phyloP scores from a whole-genome alignment of 2,329 filamentous ascomycete genomes.

The Talaromyces sp. region DNA sequence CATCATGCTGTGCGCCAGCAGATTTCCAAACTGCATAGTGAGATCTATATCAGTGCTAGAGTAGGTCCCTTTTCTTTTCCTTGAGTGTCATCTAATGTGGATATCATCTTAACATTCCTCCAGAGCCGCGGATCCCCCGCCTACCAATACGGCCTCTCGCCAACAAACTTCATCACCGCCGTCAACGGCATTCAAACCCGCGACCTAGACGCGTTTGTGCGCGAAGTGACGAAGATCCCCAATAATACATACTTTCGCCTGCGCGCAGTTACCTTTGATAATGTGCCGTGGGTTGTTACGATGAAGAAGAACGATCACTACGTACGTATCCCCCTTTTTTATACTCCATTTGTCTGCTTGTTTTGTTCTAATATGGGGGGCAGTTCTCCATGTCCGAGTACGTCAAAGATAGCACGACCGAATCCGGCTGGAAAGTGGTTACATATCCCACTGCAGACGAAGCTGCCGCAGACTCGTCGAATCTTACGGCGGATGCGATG shows the following conservation, averaged over 20 bases:
- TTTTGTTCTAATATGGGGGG: slow-evolving; percentile 12
- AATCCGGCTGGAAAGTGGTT: slow-evolving; percentile 54
- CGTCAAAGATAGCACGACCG: slow-evolving; percentile 49
- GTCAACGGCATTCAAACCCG: slow-evolving; percentile 86
- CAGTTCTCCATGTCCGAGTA: slow-evolving; percentile 63
- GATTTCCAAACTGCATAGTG: slow-evolving; percentile 91
- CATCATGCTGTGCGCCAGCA: slow-evolving; percentile 96
- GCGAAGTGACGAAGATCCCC: slow-evolving; percentile 77
- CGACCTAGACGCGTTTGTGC: slow-evolving; percentile 74
- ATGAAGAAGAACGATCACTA: slow-evolving; percentile 99
- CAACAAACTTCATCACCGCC: slow-evolving; percentile 95
- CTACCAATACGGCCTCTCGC: slow-evolving; percentile 86
- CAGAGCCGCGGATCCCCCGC: slow-evolving; percentile 71
- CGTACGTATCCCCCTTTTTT: slow-evolving; percentile 29
- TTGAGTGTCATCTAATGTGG: not conserved
- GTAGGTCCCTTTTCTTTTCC: slow-evolving; percentile 23
- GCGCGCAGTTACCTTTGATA: slow-evolving; percentile 97
- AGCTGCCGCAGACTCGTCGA: slow-evolving; percentile 32
- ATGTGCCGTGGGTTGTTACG: slow-evolving; percentile 97
- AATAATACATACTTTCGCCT: slow-evolving; percentile 98
- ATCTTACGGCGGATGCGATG: slow-evolving; percentile 44
- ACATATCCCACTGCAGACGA: slow-evolving; percentile 47
- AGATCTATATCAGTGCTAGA: slow-evolving; percentile 90
- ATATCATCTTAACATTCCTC: slow-evolving; percentile 1
- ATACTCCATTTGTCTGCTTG: not conserved